Conservation (phyloP, 306 rosid genomes). For the Styphnolobium japonicum region DNA sequence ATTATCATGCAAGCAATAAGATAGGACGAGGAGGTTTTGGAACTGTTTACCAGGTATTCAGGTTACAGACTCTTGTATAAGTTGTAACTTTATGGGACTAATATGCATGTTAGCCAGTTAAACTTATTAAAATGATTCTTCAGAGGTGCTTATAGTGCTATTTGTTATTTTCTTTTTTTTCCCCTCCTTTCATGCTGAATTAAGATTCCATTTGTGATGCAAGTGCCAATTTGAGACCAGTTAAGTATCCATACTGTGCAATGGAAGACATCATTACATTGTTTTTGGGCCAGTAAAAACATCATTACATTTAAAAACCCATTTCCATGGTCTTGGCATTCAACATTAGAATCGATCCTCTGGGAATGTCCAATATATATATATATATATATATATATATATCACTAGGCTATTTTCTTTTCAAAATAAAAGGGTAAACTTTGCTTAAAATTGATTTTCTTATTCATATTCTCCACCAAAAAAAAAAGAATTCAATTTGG, state of each 20-base stretch:
- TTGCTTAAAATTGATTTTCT: neutral
- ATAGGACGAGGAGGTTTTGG: conserved; percentile 97
- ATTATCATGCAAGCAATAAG: conserved; percentile 69
- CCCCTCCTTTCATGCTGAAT: neutral
- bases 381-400: neutral
- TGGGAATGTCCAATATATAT: neutral
- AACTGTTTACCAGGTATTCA: conserved; percentile 78
- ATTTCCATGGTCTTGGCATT: neutral
- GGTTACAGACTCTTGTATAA: neutral
- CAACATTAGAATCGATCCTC: neutral
- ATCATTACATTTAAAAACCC: neutral
- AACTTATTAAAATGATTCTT: conserved; percentile 14
- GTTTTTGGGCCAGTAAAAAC: neutral
- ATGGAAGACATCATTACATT: neutral
- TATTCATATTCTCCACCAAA: neutral
- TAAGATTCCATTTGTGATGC: neutral
- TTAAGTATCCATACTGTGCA: neutral
- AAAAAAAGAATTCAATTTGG: neutral
- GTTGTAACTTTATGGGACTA: conserved; percentile 17
- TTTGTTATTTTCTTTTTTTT: neutral
- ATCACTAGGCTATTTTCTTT: neutral
- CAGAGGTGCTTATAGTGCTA: neutral
- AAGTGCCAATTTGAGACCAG: neutral
- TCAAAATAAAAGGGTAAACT: neutral
- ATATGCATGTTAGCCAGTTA: conserved; percentile 17